phyloP scores from a whole-genome alignment of 768 basidiomycete genomes.

The Naganishia friedmannii region DNA sequence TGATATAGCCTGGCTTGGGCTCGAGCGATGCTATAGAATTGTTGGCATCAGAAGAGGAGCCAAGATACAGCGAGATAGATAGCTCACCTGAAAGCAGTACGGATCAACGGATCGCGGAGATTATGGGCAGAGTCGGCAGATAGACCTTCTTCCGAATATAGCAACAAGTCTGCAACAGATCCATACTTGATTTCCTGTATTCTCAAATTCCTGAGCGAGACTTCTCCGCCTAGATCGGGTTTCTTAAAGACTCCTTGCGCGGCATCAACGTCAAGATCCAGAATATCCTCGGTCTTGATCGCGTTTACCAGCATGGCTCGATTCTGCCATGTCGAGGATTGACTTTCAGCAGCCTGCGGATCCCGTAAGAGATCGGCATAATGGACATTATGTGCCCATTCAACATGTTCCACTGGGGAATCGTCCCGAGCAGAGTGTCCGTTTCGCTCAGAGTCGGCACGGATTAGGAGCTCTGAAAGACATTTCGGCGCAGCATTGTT shows the following conservation, averaged over 20 bases:
- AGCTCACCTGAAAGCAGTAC: conserved; percentile 44
- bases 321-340: conserved; percentile 9
- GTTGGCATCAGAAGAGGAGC: not conserved
- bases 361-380: conserved; percentile 30
- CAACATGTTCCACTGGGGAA: conserved; percentile 33
- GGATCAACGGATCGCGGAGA: conserved; percentile 31
- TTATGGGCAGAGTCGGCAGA: conserved; percentile 13
- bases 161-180: conserved; percentile 50
- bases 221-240: conserved; percentile 41
- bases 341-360: conserved; percentile 1
- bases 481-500: not conserved
- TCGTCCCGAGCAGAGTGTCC: conserved; percentile 14
- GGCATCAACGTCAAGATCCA: conserved; percentile 26
- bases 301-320: conserved; percentile 24
- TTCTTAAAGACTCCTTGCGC: conserved; percentile 37
- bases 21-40: conserved; percentile 39
- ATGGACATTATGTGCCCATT: conserved; percentile 31
- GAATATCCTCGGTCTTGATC: conserved; percentile 25
- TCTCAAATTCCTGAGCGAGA: conserved; percentile 49
- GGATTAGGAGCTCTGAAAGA: not conserved
- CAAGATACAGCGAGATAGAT: not conserved
- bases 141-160: conserved; percentile 42
- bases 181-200: conserved; percentile 53
- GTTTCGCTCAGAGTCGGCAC: conserved; percentile 1
- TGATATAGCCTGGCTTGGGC: conserved; percentile 47